Percentiles rank a stretch among this genome's conserved stretches.
phyloP scores from a whole-genome alignment of 805 yeast species.

The Pichia heedii region DNA sequence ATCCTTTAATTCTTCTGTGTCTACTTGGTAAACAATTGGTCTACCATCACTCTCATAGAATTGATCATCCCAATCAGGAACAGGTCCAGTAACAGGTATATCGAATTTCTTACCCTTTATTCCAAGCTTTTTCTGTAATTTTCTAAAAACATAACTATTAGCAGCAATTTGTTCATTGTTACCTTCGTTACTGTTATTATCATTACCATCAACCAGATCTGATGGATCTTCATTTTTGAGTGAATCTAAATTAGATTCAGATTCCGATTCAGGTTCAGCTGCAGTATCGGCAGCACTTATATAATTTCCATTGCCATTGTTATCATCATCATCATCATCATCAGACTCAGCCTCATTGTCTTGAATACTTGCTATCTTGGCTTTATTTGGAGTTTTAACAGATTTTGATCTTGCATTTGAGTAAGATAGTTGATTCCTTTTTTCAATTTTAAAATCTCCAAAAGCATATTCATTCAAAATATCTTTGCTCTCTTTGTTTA shows the following conservation, averaged over 20 bases:
- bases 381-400: not conserved
- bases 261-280: too few species aligned
- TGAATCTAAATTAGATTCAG: too few species aligned
- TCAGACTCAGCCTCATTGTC: too few species aligned
- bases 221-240: not conserved
- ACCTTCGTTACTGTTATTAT: constrained; percentile 3
- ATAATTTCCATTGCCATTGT: not conserved
- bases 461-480: not conserved
- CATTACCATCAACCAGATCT: not conserved
- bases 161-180: not conserved
- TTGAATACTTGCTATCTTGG: not conserved
- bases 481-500: not conserved
- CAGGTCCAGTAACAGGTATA: constrained; percentile 22
- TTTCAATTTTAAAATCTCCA: not conserved
- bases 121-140: constrained; percentile 1
- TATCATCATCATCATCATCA: not conserved
- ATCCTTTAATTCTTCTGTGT: constrained; percentile 18
- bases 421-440: not conserved
- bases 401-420: not conserved
- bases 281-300: not conserved
- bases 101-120: constrained; percentile 6
- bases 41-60: constrained; percentile 16
- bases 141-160: constrained; percentile 1
- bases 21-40: constrained; percentile 17
- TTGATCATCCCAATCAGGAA: constrained; percentile 14